A percentile compares a stretch with the other conserved stretches of the same genome.
Evolutionary conservation across 176 grass and related monocot genomes (phyloP).

Genomic region (Dendrocalamus sinicus): DNA sequence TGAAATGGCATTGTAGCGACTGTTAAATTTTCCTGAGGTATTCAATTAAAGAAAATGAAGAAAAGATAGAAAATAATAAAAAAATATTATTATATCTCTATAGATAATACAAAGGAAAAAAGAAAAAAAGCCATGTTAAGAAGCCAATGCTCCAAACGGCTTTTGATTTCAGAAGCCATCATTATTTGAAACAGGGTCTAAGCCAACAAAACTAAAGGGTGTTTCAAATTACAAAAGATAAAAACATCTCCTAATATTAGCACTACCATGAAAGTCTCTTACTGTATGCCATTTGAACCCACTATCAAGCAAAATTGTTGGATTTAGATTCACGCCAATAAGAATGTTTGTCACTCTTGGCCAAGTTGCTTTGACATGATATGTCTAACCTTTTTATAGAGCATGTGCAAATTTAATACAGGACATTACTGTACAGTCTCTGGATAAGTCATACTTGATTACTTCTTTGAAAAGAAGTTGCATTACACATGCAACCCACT

Average conservation of each 20-base stretch:
- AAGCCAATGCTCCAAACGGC: too few species aligned
- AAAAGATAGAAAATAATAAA: too few species aligned
- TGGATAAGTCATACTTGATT: not conserved
- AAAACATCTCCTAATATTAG: conserved; percentile 1
- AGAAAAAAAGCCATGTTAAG: too few species aligned
- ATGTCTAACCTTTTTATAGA: not conserved
- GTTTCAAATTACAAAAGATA: not conserved
- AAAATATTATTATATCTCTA: too few species aligned
- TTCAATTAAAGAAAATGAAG: too few species aligned
- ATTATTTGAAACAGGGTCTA: too few species aligned
- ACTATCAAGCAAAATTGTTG: not conserved
- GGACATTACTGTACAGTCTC: not conserved
- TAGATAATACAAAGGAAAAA: too few species aligned
- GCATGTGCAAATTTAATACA: not conserved
- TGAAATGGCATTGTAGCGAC: too few species aligned
- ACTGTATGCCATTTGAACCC: not conserved
- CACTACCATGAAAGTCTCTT: conserved; percentile 2
- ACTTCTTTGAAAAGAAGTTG: not conserved
- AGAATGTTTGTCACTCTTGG: not conserved
- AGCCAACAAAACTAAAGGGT: conserved; percentile 4
- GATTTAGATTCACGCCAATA: conserved; percentile 5
- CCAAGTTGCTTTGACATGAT: not conserved
- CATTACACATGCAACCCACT: not conserved
- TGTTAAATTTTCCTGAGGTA: too few species aligned
- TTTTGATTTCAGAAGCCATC: too few species aligned